phyloP scores from a whole-genome alignment of 2,329 filamentous ascomycete species.

The Penicillium expansum region DNA sequence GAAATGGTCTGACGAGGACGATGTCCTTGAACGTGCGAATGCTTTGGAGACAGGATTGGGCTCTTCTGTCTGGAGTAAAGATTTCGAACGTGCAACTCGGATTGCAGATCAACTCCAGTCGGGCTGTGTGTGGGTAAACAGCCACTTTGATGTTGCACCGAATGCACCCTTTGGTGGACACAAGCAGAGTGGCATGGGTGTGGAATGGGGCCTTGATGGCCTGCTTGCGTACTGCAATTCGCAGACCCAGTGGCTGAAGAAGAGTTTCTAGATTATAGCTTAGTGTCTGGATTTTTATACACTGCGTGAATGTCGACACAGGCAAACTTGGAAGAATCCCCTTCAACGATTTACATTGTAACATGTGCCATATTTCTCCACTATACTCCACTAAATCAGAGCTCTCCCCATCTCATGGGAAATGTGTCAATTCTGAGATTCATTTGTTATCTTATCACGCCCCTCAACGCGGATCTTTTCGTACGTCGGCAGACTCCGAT shows the following conservation, averaged over 20 bases:
- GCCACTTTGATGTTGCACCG: slow-evolving; percentile 32
- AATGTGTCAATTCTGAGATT: not conserved
- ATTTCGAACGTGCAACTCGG: slow-evolving; percentile 50
- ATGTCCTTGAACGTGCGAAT: slow-evolving; percentile 58
- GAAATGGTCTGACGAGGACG: slow-evolving; percentile 60
- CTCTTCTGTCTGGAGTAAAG: slow-evolving; percentile 57
- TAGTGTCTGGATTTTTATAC: not conserved
- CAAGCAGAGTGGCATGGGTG: slow-evolving; percentile 53
- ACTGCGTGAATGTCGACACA: not conserved
- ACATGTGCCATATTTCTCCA: not conserved
- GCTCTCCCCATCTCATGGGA: not conserved
- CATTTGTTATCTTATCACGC: not conserved
- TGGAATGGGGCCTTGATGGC: slow-evolving; percentile 46
- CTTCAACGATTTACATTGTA: not conserved
- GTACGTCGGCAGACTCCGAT: slow-evolving; percentile 4
- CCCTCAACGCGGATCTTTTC: not conserved
- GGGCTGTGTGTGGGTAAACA: slow-evolving; percentile 61
- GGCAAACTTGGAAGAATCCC: not conserved
- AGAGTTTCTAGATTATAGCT: slow-evolving; percentile 8
- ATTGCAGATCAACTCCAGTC: slow-evolving; percentile 57
- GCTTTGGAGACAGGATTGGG: slow-evolving; percentile 54
- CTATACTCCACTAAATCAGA: not conserved
- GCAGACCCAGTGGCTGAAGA: slow-evolving; percentile 35
- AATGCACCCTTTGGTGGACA: slow-evolving; percentile 50
- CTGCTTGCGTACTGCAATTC: slow-evolving; percentile 43